Conservation (phyloP, 345 rosid species). For the Aquilaria malaccensis region DNA sequence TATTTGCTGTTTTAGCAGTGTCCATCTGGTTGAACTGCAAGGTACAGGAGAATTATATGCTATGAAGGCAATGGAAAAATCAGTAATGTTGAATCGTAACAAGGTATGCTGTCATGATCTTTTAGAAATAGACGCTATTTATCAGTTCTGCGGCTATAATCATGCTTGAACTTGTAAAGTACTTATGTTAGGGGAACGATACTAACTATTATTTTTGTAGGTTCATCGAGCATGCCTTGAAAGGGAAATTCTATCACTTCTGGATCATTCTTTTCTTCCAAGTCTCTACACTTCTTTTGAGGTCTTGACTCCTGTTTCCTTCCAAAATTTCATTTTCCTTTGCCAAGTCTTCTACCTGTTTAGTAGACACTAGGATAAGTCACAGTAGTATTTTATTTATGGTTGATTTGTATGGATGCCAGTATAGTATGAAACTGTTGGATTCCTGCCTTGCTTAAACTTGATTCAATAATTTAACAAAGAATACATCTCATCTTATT, state of each 20-base stretch:
- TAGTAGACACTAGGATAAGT: neutral
- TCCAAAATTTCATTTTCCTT: neutral
- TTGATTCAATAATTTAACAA: too few relatives aligned
- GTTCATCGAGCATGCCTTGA: constrained; percentile 94
- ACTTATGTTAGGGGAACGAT: neutral
- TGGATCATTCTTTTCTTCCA: constrained; percentile 98
- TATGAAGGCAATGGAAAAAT: constrained; percentile 98
- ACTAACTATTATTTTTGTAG: constrained; percentile 22
- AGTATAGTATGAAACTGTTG: too few relatives aligned
- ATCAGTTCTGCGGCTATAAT: neutral
- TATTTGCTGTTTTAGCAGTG: constrained; percentile 31
- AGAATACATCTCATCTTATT: too few relatives aligned
- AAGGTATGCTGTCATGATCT: constrained; percentile 38
- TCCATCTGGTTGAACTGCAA: constrained; percentile 86
- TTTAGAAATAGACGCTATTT: constrained; percentile 1
- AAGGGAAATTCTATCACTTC: constrained; percentile 79
- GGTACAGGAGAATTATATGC: constrained; percentile 73
- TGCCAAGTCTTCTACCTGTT: neutral
- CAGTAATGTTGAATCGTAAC: constrained; percentile 79
- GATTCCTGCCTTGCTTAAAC: too few relatives aligned
- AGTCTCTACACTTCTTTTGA: constrained; percentile 84
- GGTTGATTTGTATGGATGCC: neutral
- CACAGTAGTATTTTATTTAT: neutral
- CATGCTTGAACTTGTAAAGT: neutral
- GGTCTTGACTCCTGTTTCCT: constrained; percentile 33